A percentile compares a stretch with the other conserved stretches of the same genome.
These are phyloP conservation scores for Spencermartinsiella ligniputridi DNA, from an alignment of 1,139 yeast species.

Conservation along the genomic window DNA sequence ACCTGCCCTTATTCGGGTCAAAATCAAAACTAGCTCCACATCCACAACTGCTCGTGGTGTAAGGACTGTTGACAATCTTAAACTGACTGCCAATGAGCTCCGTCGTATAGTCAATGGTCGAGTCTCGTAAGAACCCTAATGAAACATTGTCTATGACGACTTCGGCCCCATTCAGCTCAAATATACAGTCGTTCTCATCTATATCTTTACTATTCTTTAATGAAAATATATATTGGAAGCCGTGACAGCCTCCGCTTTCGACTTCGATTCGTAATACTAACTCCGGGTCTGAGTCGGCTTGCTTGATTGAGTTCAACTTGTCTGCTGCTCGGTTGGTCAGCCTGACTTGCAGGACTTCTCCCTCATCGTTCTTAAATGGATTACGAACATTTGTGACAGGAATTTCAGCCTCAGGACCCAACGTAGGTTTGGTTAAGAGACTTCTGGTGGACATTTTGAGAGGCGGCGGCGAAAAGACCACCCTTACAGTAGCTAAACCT, in stretches of 20 bases:
- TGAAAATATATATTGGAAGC: slow-evolving; percentile 82
- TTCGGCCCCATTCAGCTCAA: slow-evolving; percentile 63
- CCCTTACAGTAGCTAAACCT: too few relatives aligned
- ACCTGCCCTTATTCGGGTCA: slow-evolving; percentile 51
- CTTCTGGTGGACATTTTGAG: background rate
- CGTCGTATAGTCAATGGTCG: slow-evolving; percentile 82
- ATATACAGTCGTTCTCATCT: slow-evolving; percentile 44
- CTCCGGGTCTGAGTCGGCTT: slow-evolving; percentile 54
- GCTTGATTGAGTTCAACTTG: slow-evolving; percentile 54
- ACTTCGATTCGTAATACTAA: slow-evolving; percentile 73
- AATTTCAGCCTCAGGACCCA: slow-evolving; percentile 4
- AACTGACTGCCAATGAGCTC: slow-evolving; percentile 95
- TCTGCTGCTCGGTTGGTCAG: slow-evolving; percentile 45
- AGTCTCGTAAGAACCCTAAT: slow-evolving; percentile 75
- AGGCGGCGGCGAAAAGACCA: too few relatives aligned
- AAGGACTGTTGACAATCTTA: slow-evolving; percentile 85
- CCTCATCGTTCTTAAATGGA: slow-evolving; percentile 31
- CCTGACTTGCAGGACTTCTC: slow-evolving; percentile 33
- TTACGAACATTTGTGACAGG: slow-evolving; percentile 25
- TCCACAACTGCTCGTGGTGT: slow-evolving; percentile 89
- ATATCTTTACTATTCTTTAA: slow-evolving; percentile 48
- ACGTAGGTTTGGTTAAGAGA: background rate
- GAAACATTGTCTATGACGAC: slow-evolving; percentile 79
- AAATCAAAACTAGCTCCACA: slow-evolving; percentile 95
- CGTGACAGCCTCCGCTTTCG: slow-evolving; percentile 98